These are phyloP conservation scores for Viola pubescens DNA, from an alignment of 441 rosid genomes.

Conservation along the genomic window DNA sequence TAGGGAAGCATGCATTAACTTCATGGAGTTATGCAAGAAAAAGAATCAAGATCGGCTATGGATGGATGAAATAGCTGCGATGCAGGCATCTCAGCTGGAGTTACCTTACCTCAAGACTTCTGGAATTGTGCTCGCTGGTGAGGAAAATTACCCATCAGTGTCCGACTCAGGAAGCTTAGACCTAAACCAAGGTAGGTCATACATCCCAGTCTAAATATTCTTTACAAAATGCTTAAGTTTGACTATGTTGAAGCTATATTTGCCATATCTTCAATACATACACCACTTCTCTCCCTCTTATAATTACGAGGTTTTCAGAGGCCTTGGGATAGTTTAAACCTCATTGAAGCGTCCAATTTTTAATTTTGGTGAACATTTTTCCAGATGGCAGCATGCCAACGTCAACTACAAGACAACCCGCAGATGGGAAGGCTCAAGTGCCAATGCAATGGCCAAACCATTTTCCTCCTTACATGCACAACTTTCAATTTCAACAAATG, in stretches of 20 bases:
- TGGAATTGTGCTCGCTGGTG: slow-evolving; percentile 70
- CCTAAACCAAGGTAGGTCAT: slow-evolving; percentile 44
- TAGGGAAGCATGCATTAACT: slow-evolving; percentile 91
- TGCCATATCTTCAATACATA: too few species aligned
- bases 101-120: slow-evolving; percentile 68
- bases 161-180: slow-evolving; percentile 55
- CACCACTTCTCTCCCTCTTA: too few species aligned
- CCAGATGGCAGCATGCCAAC: slow-evolving; percentile 39
- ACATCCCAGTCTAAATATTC: too few species aligned
- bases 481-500: slow-evolving; percentile 59
- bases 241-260: too few species aligned
- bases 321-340: background rate
- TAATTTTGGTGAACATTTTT: slow-evolving; percentile 15
- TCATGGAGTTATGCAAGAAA: slow-evolving; percentile 79
- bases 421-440: slow-evolving; percentile 43
- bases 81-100: slow-evolving; percentile 82
- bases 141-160: slow-evolving; percentile 44
- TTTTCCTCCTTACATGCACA: slow-evolving; percentile 67
- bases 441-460: slow-evolving; percentile 72
- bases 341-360: background rate
- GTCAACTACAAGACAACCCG: slow-evolving; percentile 19
- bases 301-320: background rate
- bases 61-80: slow-evolving; percentile 90
- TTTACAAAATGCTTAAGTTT: too few species aligned
- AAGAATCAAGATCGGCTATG: slow-evolving; percentile 90